Evolutionary conservation across 2,329 filamentous ascomycete genomes (phyloP).

Genomic region (Fusarium sp.): DNA sequence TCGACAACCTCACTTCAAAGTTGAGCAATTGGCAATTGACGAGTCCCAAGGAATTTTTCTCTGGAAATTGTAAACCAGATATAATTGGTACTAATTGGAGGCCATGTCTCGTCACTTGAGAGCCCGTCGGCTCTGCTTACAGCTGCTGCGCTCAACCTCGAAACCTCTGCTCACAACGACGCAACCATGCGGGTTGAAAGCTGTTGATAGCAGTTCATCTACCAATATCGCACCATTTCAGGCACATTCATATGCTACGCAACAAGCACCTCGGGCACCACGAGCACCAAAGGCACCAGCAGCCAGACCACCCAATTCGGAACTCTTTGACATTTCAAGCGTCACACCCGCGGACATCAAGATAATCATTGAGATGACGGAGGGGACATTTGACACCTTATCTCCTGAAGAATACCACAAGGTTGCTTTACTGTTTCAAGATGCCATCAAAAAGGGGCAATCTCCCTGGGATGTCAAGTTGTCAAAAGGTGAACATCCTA

Average conservation of each 20-base stretch:
- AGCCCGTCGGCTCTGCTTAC: constrained; percentile 4
- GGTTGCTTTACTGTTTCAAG: constrained; percentile 33
- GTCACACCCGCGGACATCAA: constrained; percentile 40
- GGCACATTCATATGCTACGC: constrained; percentile 31
- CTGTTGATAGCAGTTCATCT: background rate
- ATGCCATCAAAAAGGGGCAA: constrained; percentile 35
- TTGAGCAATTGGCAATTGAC: background rate
- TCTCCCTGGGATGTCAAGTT: constrained; percentile 36
- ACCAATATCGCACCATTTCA: constrained; percentile 11
- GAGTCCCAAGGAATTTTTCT: background rate
- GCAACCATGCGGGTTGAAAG: background rate
- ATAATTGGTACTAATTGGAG: background rate
- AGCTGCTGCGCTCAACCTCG: constrained; percentile 15
- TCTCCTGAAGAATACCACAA: constrained; percentile 41
- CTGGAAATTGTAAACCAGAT: background rate
- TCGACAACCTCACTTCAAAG: background rate
- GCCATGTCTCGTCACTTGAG: constrained; percentile 15
- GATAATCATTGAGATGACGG: constrained; percentile 23
- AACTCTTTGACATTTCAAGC: constrained; percentile 35
- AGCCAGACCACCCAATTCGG: background rate
- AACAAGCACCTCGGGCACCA: constrained; percentile 25
- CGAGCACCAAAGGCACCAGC: constrained; percentile 24
- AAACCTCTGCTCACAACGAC: background rate
- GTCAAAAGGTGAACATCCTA: constrained; percentile 35
- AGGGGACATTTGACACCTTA: constrained; percentile 27